Evolutionary conservation across 345 rosid species (phyloP), one percentile per base, ranked within the genome.

Genomic region (Citropsis articulata): DNA sequence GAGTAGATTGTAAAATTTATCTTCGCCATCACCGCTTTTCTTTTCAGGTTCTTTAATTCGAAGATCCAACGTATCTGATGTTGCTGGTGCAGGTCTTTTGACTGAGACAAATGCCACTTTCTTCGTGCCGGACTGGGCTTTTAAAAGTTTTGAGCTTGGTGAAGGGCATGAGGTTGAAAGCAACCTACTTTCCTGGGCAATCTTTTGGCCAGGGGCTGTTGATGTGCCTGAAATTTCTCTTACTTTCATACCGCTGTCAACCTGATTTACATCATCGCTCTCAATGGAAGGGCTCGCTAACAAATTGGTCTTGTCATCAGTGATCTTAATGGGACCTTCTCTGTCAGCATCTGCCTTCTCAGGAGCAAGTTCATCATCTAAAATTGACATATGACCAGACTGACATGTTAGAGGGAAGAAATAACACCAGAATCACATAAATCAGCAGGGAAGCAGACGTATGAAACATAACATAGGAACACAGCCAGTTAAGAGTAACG

Each of bases 41-140:
- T 60, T 80, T 64, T 36, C 60, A 25, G 40, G 40, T 53, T 74
- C 81, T 80, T 76, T 84, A 2, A 56, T 35, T 61, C 71, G 81
- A 42, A 76, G 65, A 70, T 73, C 87, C 24, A 22, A 79, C 60
- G 72, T 16, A 64, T 76, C 73, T 57, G 81, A 48, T n/a, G 73
- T 40, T 53, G 86, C 84, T 30, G 85, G 50, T 12, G 76, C 83
- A 63, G 86, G 88, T 81, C 86, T 85, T 82, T 89, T 91, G 36
- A 91, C 81, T 0, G 91, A 85, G 72, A 92, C 84, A 78, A 90
- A 94, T n/a, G 98, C 95, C 76, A 91, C 95, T 72, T 85, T 82
- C 67, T 72, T 85, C 4, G 81, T 77, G 61, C 77, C 45, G 9
- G 85, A 56, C 72, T 72, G 56, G 30, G 66, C 77, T 35, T 78